These are phyloP conservation scores for Amphibolis antarctica DNA, from an alignment of 106 monocot species.

Conservation along the genomic window DNA sequence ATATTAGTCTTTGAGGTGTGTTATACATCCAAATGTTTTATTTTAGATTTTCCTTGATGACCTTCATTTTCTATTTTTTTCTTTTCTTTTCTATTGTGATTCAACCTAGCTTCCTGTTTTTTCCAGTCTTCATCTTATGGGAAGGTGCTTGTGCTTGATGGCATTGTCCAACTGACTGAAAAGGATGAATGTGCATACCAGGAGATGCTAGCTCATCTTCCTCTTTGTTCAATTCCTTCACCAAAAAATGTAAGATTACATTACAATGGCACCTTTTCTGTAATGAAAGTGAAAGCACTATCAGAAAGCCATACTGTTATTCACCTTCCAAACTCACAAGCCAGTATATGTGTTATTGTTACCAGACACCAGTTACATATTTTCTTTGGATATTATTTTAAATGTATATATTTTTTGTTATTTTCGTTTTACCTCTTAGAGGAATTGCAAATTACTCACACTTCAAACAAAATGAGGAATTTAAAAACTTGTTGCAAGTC, in stretches of 20 bases:
- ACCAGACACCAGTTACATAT: too few relatives aligned
- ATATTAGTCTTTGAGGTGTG: constrained; percentile 82
- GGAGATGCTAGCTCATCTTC: constrained; percentile 98
- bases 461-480: too few relatives aligned
- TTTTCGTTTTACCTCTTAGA: too few relatives aligned
- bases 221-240: constrained; percentile 85
- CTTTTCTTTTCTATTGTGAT: not conserved
- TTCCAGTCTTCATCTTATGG: constrained; percentile 86
- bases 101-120: not conserved
- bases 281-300: too few relatives aligned
- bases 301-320: too few relatives aligned
- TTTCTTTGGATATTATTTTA: too few relatives aligned
- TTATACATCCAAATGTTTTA: not conserved
- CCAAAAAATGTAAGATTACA: constrained; percentile 65
- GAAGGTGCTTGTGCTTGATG: constrained; percentile 94
- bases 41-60: not conserved
- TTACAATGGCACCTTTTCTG: not conserved
- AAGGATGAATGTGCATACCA: constrained; percentile 99
- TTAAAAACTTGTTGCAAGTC: too few relatives aligned
- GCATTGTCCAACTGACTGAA: constrained; percentile 91
- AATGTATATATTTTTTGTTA: too few relatives aligned
- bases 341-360: too few relatives aligned
- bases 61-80: not conserved
- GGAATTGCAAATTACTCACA: too few relatives aligned
- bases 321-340: too few relatives aligned